Base-by-base conservation (phyloP, 2,329 filamentous ascomycete species). In the Pestalotiopsis sp. region DNA sequence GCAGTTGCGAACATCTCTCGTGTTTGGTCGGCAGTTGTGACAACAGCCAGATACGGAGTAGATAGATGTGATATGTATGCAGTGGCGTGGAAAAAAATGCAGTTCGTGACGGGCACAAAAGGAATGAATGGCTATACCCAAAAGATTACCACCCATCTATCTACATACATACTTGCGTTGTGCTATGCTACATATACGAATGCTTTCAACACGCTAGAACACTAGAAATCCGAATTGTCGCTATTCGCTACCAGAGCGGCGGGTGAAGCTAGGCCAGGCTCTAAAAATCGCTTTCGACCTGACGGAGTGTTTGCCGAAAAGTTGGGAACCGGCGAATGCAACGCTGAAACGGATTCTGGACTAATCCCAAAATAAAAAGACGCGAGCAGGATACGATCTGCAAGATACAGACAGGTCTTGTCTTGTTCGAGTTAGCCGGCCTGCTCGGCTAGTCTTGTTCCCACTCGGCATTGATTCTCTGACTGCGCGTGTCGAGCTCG, bases 341-440 rank as follows among this genome's bases (percentile, higher is more conserved):
- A 66, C 65, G 65, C 65, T 41, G 52, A 45, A 31, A 66, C 13
- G 13, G 41, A 65, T 45, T 17, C 14, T 65, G 17, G 27, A 56
- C 65, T 60, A 66, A 59, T 45, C 65, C 65, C 25, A 66, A 60
- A 66, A 66, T 56, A 65, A 66, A 52, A 66, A 59, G 59, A 27
- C 23, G 59, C 25, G 31, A 38, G 17, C 31, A 17, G 27, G 11
- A 45, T 31, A 59, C 56, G 65, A 66, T 66, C 49, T 66, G 49
- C 65, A 27, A 20, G 25, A 25, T 60, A 41, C 20, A 66, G 56
- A 27, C 12, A 38, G 9, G 9, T 66, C 25, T 57, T 57, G 64
- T 20, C 64, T 58, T 52, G n/a, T 27, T 38, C 12, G 9, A 49
- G 64, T 57, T 66, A 66, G 45, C 7, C 45, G n/a, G 9, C 45